Conservation (phyloP, 768 basidiomycete genomes). For the Panaeolus cyanescens region DNA sequence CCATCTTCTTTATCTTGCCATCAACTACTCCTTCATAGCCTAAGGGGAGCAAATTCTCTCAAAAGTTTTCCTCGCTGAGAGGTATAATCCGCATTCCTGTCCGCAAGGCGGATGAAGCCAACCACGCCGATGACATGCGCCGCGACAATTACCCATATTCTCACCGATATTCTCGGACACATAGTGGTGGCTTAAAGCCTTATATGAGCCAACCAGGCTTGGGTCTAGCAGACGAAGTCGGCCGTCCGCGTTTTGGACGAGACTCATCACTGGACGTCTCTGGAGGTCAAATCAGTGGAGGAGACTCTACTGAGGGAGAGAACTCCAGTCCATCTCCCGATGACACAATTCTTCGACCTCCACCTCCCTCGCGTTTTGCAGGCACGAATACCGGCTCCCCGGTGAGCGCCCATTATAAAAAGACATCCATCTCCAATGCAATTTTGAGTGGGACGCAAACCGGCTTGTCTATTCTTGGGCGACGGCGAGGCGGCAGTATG, state of each 20-base stretch:
- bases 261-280: background rate
- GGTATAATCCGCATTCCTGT: constrained; percentile 33
- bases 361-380: background rate
- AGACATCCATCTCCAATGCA: constrained; percentile 6
- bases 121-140: constrained; percentile 2
- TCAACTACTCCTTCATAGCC: constrained; percentile 14
- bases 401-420: background rate
- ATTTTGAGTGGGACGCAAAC: constrained; percentile 5
- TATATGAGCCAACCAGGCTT: constrained; percentile 50
- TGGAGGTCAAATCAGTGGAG: background rate
- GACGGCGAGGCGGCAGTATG: background rate
- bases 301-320: background rate
- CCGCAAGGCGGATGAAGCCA: constrained; percentile 8
- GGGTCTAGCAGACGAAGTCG: constrained; percentile 14
- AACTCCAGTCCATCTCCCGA: background rate
- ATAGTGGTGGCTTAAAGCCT: constrained; percentile 32
- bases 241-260: background rate
- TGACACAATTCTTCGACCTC: background rate
- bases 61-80: constrained; percentile 40
- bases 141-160: constrained; percentile 1
- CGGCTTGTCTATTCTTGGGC: constrained; percentile 5
- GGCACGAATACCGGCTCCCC: background rate
- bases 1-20: background rate
- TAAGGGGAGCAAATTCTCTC: constrained; percentile 36
- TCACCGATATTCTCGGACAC: constrained; percentile 5